Conservation (phyloP, 768 basidiomycete species). For the Panellus pusillus region DNA sequence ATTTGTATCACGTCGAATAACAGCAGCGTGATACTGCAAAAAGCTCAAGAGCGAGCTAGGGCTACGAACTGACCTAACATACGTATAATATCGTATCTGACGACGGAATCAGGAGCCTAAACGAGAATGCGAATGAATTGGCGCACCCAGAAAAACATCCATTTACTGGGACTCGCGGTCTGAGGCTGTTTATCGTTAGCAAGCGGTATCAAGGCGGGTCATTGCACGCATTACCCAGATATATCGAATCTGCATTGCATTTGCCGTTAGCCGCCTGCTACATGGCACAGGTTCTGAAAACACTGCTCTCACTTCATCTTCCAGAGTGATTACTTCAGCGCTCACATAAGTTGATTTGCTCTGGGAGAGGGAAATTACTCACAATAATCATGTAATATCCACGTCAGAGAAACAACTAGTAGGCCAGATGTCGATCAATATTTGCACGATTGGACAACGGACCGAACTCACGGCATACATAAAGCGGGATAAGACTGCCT, state of each 20-base stretch:
- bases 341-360: background rate
- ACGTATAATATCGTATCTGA: slow-evolving; percentile 47
- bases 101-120: background rate
- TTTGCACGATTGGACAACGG: background rate
- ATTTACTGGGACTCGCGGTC: slow-evolving; percentile 33
- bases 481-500: slow-evolving; percentile 22
- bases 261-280: slow-evolving; percentile 20
- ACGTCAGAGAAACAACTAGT: slow-evolving; percentile 35
- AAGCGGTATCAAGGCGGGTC: background rate
- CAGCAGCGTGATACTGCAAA: slow-evolving; percentile 38
- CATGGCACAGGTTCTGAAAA: background rate
- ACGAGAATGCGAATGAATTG: too few species aligned
- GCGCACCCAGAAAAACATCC: slow-evolving; percentile 44
- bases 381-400: slow-evolving; percentile 41
- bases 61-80: fast-evolving
- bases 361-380: slow-evolving; percentile 1
- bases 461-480: slow-evolving; percentile 21
- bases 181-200: slow-evolving; percentile 32
- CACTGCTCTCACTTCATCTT: slow-evolving; percentile 31
- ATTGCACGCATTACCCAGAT: slow-evolving; percentile 35
- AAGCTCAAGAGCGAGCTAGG: background rate
- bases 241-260: slow-evolving; percentile 38
- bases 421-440: background rate
- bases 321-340: slow-evolving; percentile 28
- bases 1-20: slow-evolving; percentile 48